Evolutionary conservation across 139 green algal genomes (phyloP).

Genomic region (Asterochloris erici): DNA sequence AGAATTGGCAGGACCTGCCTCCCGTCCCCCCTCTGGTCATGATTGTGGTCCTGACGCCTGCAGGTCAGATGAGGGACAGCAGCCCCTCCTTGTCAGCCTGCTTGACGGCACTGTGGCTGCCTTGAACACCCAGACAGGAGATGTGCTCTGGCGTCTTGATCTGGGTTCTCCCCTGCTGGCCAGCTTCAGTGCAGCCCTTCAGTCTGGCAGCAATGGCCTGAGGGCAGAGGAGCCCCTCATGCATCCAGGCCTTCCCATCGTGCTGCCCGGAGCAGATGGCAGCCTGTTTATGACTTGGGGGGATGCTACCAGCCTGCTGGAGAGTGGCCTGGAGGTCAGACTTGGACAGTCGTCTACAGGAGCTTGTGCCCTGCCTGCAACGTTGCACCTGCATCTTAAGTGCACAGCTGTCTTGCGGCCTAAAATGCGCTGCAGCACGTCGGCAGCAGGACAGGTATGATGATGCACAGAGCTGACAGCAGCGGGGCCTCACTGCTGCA

Average conservation of each 20-base stretch:
- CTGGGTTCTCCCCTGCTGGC: conserved; percentile 75
- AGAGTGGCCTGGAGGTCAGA: conserved; percentile 5
- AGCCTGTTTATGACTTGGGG: conserved; percentile 73
- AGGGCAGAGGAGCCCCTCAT: neutral
- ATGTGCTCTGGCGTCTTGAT: conserved; percentile 73
- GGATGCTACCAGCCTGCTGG: neutral
- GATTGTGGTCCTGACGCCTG: too few species aligned
- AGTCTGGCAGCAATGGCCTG: neutral
- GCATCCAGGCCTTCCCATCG: conserved; percentile 11
- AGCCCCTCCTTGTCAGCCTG: conserved; percentile 65
- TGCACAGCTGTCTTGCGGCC: neutral
- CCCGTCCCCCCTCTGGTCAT: too few species aligned
- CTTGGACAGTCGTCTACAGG: neutral
- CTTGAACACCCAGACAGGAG: conserved; percentile 61
- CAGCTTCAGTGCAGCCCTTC: conserved; percentile 2
- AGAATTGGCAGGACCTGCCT: too few species aligned
- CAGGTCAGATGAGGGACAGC: too few species aligned
- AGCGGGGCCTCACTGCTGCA: conserved; percentile 32
- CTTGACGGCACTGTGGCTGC: conserved; percentile 79
- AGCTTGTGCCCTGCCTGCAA: too few species aligned
- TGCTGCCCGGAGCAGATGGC: conserved; percentile 90
- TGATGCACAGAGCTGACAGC: neutral
- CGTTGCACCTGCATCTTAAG: too few species aligned
- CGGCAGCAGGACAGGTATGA: neutral
- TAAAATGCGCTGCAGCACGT: neutral